Evolutionary conservation across 352 stramenopile genomes (phyloP), one percentile per base, ranked within the genome.

Genomic region (Pythium coloratum): DNA sequence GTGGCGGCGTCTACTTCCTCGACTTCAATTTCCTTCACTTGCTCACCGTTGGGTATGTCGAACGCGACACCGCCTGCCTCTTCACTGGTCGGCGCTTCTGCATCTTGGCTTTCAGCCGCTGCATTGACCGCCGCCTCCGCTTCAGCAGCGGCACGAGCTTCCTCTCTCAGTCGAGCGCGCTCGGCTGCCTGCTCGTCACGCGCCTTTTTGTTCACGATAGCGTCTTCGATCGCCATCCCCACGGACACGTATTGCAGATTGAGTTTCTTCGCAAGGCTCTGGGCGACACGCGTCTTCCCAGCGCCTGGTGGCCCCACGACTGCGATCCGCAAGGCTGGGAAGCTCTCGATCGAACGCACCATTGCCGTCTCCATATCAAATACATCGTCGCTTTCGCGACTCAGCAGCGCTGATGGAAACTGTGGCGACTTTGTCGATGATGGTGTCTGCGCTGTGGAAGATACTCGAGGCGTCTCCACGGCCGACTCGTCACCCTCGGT

Each of bases 251-350:
- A 85, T 50, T 72, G 75, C 14, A 93, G 67, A 3, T 64, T 57
- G 32, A 91, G 62, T 18, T 68, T 70, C 57, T 55, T 71, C 5
- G 82, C 80, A 20, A 93, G 64, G 8, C 78, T 59, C 56, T 65
- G 70, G 5, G 84, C 71, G 4, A 93, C 66, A 2, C 77, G 77
- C 10, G 81, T 85, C 66, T 90, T 93, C 2, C 84, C 82, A 20
- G 61, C 66, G 14, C 80, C 70, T 32, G 84, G 82, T 32, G 84
- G 76, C 0, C 82, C 84, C 10, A 91, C 77, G n/a, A 93, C 75
- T 0, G 78, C 68, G 24, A 91, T 40, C 16, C 71, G 75, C 13
- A 88, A 40, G 12, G 82, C 77, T 20, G 82, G 78, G 38, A 78
- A 85, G 34, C 66, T 65, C 38, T 75, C 67, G 10, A 93, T 62